These are phyloP conservation scores for Misopates orontium DNA, from an alignment of 257 asterid genomes.

Conservation along the genomic window DNA sequence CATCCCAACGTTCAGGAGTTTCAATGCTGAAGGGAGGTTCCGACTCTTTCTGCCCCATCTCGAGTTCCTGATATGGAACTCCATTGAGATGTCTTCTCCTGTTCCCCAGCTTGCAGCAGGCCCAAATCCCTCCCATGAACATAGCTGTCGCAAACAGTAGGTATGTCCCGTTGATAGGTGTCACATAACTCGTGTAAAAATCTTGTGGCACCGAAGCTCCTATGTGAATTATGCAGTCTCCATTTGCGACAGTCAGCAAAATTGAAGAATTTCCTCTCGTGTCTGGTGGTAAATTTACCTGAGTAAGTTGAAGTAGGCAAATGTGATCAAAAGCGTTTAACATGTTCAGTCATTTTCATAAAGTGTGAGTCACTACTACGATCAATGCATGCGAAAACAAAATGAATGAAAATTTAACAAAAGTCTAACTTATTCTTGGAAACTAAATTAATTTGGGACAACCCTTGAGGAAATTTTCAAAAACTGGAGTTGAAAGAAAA, in stretches of 20 bases:
- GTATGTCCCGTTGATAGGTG: conserved; percentile 47
- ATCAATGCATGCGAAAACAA: not conserved
- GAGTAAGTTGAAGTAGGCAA: conserved; percentile 23
- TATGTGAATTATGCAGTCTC: conserved; percentile 39
- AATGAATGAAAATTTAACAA: not conserved
- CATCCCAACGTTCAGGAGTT: conserved; percentile 49
- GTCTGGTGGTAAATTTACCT: conserved; percentile 47
- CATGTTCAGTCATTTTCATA: not conserved
- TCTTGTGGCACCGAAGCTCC: conserved; percentile 33
- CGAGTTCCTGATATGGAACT: conserved; percentile 57
- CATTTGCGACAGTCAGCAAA: conserved; percentile 32
- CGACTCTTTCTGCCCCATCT: conserved; percentile 49
- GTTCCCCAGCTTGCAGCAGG: conserved; percentile 43
- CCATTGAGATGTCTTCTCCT: conserved; percentile 42
- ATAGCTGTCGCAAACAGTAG: conserved; percentile 43
- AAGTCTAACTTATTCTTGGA: not conserved
- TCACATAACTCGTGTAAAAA: conserved; percentile 29
- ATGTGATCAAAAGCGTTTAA: conserved; percentile 10
- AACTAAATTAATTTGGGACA: too few species aligned
- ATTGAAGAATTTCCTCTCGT: conserved; percentile 38
- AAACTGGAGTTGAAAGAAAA: not conserved
- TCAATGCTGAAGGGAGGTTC: conserved; percentile 32
- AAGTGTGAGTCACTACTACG: not conserved
- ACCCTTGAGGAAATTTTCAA: not conserved
- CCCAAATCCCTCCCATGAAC: conserved; percentile 45